Conservation (phyloP, 2,329 filamentous ascomycete genomes). For the Onygena corvina region DNA sequence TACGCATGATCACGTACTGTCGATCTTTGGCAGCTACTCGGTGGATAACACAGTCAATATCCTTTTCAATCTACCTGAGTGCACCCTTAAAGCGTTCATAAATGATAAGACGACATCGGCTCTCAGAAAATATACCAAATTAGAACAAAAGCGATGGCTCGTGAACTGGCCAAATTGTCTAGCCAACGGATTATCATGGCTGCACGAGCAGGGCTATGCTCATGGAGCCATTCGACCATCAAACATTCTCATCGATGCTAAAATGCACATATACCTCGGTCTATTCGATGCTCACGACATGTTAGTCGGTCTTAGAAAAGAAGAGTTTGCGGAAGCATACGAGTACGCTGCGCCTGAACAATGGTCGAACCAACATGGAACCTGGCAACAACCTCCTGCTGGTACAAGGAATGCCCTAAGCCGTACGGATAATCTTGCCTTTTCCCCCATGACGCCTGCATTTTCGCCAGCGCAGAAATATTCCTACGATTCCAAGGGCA, state of each 20-base stretch:
- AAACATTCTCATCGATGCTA: constrained; percentile 47
- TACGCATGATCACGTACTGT: constrained; percentile 35
- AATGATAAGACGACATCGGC: constrained; percentile 28
- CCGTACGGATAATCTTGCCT: neutral
- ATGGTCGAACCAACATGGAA: constrained; percentile 25
- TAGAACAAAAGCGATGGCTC: constrained; percentile 31
- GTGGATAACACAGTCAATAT: constrained; percentile 33
- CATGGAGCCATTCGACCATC: constrained; percentile 49
- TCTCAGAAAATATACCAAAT: constrained; percentile 34
- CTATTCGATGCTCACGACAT: constrained; percentile 46
- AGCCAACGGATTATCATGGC: constrained; percentile 43
- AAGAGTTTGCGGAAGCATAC: constrained; percentile 45
- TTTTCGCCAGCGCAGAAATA: neutral
- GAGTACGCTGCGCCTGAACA: constrained; percentile 49
- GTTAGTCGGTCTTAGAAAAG: constrained; percentile 42
- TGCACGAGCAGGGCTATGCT: constrained; percentile 44
- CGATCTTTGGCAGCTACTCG: constrained; percentile 35
- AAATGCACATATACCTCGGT: constrained; percentile 46
- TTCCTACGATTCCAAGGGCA: neutral
- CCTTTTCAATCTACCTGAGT: constrained; percentile 34
- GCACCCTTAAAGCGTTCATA: constrained; percentile 33
- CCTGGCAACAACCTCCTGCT: neutral
- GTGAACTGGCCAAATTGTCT: constrained; percentile 41
- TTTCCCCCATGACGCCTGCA: neutral
- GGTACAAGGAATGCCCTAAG: neutral